These are phyloP conservation scores for Annulohypoxylon truncatum DNA, from an alignment of 2,329 filamentous ascomycete species.

Conservation along the genomic window DNA sequence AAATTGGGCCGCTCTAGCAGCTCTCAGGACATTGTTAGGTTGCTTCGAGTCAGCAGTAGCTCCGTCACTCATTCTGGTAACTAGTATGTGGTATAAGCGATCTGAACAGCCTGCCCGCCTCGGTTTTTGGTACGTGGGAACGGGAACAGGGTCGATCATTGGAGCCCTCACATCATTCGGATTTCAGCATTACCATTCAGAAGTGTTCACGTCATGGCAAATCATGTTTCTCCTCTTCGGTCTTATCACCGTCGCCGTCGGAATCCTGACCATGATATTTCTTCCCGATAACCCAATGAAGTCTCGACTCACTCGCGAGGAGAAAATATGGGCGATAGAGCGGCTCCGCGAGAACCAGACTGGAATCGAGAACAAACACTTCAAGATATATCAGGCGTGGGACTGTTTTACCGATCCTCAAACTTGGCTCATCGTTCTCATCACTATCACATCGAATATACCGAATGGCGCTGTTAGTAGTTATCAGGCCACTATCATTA, in stretches of 20 bases:
- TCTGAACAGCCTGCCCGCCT: conserved; percentile 69
- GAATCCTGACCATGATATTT: conserved; percentile 39
- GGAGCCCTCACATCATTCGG: conserved; percentile 56
- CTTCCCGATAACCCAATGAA: conserved; percentile 46
- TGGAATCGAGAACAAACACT: conserved; percentile 47
- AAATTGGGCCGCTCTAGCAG: conserved; percentile 62
- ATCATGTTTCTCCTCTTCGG: conserved; percentile 63
- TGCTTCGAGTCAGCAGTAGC: conserved; percentile 66
- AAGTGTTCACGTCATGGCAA: conserved; percentile 60
- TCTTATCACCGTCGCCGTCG: conserved; percentile 45
- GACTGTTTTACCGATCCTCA: conserved; percentile 45
- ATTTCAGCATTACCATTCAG: conserved; percentile 60
- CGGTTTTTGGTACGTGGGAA: conserved; percentile 69
- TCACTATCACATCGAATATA: conserved; percentile 41
- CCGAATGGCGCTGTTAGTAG: conserved; percentile 56
- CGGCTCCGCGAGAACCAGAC: conserved; percentile 46
- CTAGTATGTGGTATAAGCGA: conserved; percentile 65
- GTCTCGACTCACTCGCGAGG: conserved; percentile 41
- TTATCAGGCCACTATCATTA: conserved; percentile 57
- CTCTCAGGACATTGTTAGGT: conserved; percentile 63
- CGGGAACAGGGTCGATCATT: conserved; percentile 55
- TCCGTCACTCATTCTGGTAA: conserved; percentile 66
- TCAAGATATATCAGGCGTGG: conserved; percentile 42
- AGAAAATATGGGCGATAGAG: conserved; percentile 45
- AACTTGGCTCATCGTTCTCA: conserved; percentile 42